Base-by-base conservation (phyloP, 345 rosid species). In the Toxicodendron radicans region DNA sequence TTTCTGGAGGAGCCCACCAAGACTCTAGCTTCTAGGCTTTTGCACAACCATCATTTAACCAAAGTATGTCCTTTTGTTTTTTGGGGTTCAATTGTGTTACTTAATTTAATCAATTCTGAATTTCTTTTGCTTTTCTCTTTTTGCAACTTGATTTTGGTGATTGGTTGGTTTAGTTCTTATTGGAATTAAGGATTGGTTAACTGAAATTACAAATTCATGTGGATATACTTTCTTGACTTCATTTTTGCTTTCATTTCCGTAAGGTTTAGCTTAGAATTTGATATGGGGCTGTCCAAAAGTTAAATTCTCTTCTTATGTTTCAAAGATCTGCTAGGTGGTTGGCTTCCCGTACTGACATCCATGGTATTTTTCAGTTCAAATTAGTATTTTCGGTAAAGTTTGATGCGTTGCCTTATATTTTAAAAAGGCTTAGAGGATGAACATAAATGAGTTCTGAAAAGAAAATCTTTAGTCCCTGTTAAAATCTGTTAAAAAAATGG, bases 21-120 rank as follows among this genome's bases (percentile, higher is more conserved):
- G 18, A 33, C 11, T 5, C 9, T 18, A 35, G 27, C 48, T 73
- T 12, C 24, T 78, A 78, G 64, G 74, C 57, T 27, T 69, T 74
- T 57, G 64, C 13, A 20, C 33, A 6, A 10, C 14, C 59, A 14
- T 43, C 71, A 49, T 53, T 52, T 38, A 10, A 4, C 53, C 60
- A 46, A 62, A 76, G 76, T 75, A 53, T 45, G 57, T 14, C 12
- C 58, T 52, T 13, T 66, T 6, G 1, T 24, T 20, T 6, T 51
- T 6, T 3, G 2, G 2, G 6, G 18, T 51, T 51, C 20, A 51
- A 51, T 51, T n/a, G 6, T 51, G 18, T 38, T 38, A n/a, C 18
- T 51, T 56, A 21, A 56, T 18, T 56, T 8, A 18, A n/a, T 53
- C 59, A 32, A 30, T 68, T 32, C 33, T 10, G 10, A 56, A 56